Conservation (phyloP, 73 alveolate genomes). For the Tetrahymena elliotti region DNA sequence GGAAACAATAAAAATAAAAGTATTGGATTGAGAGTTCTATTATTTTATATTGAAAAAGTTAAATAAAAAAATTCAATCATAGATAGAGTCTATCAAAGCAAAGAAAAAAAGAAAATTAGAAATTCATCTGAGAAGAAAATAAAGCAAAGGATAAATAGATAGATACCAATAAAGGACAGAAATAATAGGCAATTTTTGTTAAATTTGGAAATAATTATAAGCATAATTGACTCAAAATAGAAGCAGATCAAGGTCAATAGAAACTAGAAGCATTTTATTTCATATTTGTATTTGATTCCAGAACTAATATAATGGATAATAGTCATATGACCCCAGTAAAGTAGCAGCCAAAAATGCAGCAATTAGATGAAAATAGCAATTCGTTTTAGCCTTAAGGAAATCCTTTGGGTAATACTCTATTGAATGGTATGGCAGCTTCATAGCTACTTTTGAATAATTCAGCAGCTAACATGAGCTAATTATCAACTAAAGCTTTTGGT, state of each 20-base stretch:
- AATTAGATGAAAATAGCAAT: background rate
- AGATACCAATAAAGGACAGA: background rate
- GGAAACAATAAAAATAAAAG: background rate
- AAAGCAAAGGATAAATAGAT: background rate
- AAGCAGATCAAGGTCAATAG: background rate
- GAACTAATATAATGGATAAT: background rate
- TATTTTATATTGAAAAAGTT: background rate
- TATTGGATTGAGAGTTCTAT: background rate
- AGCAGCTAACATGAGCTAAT: background rate
- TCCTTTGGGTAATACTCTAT: background rate
- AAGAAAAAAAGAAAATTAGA: background rate
- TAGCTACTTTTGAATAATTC: background rate
- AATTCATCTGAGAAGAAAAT: background rate
- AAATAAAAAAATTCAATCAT: background rate
- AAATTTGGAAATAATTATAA: background rate
- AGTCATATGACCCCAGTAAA: background rate
- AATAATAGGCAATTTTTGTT: background rate
- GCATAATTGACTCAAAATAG: background rate
- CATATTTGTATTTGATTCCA: background rate
- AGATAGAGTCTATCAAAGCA: background rate
- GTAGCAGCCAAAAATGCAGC: background rate
- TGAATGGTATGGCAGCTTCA: background rate
- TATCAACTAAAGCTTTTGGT: background rate
- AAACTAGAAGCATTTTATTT: background rate
- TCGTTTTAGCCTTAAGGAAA: background rate